Conservation (phyloP, 2,329 filamentous ascomycete species). For the Talaromyces pinophilus region DNA sequence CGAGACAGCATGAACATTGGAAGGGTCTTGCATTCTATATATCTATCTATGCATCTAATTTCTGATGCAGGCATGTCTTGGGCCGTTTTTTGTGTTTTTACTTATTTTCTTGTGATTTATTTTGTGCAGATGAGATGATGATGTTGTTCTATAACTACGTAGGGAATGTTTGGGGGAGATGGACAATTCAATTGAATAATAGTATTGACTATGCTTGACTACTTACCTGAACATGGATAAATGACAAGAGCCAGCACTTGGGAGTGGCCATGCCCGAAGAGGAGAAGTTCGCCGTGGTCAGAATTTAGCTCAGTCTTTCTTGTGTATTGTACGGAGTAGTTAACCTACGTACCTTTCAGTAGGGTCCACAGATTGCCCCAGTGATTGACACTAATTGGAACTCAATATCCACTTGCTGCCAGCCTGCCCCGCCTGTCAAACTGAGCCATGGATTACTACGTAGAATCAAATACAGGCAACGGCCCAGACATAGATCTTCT, state of each 20-base stretch:
- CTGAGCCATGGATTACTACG: not conserved
- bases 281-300: not conserved
- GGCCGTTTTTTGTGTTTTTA: not conserved
- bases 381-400: not conserved
- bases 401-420: not conserved
- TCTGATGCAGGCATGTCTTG: slow-evolving; percentile 3
- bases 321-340: not conserved
- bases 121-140: slow-evolving; percentile 6
- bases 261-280: not conserved
- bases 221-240: no score
- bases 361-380: no score
- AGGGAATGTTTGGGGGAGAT: not conserved
- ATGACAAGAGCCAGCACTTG: no score
- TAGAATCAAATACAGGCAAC: not conserved
- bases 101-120: slow-evolving; percentile 1
- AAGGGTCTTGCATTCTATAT: slow-evolving; percentile 1
- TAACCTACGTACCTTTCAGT: not conserved
- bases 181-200: not conserved
- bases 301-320: not conserved
- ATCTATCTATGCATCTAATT: slow-evolving; percentile 5
- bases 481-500: not conserved
- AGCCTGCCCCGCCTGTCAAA: not conserved
- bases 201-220: not conserved
- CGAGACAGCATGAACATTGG: not conserved
- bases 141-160: not conserved